Evolutionary conservation across 495 filamentous ascomycete species (phyloP).

Genomic region (Pseudoneurospora amorphoporcata): DNA sequence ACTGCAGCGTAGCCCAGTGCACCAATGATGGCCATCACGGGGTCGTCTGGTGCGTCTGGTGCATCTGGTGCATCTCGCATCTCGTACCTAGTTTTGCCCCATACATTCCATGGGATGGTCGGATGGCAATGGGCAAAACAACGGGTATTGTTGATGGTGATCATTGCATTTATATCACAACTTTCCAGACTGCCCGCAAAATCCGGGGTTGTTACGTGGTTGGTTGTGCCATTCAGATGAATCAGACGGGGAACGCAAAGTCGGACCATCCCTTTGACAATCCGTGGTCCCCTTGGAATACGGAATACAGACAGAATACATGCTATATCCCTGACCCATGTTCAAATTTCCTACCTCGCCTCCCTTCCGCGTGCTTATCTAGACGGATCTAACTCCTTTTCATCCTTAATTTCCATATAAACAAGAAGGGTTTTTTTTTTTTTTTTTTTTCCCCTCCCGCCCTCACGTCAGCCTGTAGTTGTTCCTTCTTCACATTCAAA

Average conservation of each 20-base stretch:
- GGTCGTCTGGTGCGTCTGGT: neutral
- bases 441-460: neutral
- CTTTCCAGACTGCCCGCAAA: neutral
- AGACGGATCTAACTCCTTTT: neutral
- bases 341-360: conserved; percentile 9
- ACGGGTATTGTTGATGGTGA: neutral
- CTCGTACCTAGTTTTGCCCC: neutral
- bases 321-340: neutral
- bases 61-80: neutral
- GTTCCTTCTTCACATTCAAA: neutral
- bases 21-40: neutral
- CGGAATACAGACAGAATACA: neutral
- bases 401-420: neutral
- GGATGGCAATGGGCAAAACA: neutral
- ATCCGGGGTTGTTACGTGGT: neutral
- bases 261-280: neutral
- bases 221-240: neutral
- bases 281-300: neutral
- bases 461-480: neutral
- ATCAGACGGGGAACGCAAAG: neutral
- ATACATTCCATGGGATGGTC: neutral
- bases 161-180: neutral
- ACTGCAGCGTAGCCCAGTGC: neutral
- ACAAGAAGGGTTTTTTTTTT: neutral
- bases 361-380: conserved; percentile 7